Evolutionary conservation across 164 flowering plant species (phyloP), one percentile per base, ranked within the genome.

Genomic region (Malania oleifera): DNA sequence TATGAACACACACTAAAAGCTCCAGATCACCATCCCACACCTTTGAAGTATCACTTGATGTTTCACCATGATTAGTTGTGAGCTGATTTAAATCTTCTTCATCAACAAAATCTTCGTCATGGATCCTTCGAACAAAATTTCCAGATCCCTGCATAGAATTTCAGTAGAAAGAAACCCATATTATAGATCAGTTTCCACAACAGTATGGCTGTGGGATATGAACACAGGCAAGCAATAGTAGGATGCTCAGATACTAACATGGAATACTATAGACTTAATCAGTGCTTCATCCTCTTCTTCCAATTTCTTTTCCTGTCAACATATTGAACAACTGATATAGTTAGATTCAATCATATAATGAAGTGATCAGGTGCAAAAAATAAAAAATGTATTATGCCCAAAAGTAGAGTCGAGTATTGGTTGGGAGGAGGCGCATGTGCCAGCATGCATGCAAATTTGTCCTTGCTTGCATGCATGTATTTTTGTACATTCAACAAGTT

Each of bases 241-340:
- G 0, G 37, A 49, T 37, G 1, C 11, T 15, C 28, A 25, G 39
- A n/a, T 47, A 70, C 86, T 77, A 3, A 82, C 96, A 61, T 74
- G 72, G 43, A 78, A 82, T 34, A 78, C 44, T 29, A 85, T 62
- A 38, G 95, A 72, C 61, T 77, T 87, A 37, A 85, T 76, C 9
- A 82, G 75, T n/a, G 88, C 92, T 75, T 89, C 97, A 77, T 89
- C 97, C 65, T 83, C 89, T 60, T 82, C 92, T 60, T 79, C 92
- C 56, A 87, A 34, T 67, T 74, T 78, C 69, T 75, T 76, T 61
- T 80, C 95, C 95, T 86, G 82, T 52, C 39, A 69, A 7, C 38
- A 40, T 5, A 25, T 12, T 5, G 23, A 44, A 44, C 22, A 44
- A 17, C 5, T 14, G 12, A 44, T 44, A 17, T 17, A 44, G 48